Base-by-base conservation (phyloP, 2,329 filamentous ascomycete genomes). In the Truncatella angustata region DNA sequence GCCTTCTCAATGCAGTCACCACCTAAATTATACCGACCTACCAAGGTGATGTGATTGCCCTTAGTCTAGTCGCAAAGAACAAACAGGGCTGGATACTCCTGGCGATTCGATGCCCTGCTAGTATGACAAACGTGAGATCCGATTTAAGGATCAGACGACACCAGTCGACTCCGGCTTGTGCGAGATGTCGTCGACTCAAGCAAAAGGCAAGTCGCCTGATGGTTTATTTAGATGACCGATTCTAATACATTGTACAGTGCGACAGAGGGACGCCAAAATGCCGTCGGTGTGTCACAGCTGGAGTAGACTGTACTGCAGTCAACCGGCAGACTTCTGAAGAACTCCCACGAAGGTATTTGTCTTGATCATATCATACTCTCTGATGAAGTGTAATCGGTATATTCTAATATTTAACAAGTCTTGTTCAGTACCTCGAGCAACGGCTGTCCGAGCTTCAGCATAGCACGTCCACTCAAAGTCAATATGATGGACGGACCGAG, bases 181-280 rank as follows among this genome's bases (percentile, higher is more conserved):
- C 40, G 24, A 44, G 40, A 44, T 44, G 40, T 21, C 26, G 24
- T 14, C 20, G 40, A 44, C 26, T 44, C 12, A 44, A 44, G 20
- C 40, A 44, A 24, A 44, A 44, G 26, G 40, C 24, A 44, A 7
- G 7, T 32, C 14, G 28, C 28, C 28, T 32, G n/a, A n/a, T n/a
- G n/a, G n/a, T n/a, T n/a, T n/a, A n/a, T n/a, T n/a, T n/a, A n/a
- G n/a, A n/a, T n/a, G n/a, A n/a, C n/a, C n/a, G 40, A 20, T 18
- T 40, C 37, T 40, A 40, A 40, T 40, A 40, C 9, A 40, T 23
- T 44, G 12, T 44, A 14, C 20, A 44, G 40, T 44, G 40, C 40
- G 40, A 44, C 20, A 44, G 20, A 21, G 40, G n/a, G 14, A 44
- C 40, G 7, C 40, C 40, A 12, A 44, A 24, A 26, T 44, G 40